phyloP scores from a whole-genome alignment of 345 rosid species.

The Psidium friedrichsthalianum region DNA sequence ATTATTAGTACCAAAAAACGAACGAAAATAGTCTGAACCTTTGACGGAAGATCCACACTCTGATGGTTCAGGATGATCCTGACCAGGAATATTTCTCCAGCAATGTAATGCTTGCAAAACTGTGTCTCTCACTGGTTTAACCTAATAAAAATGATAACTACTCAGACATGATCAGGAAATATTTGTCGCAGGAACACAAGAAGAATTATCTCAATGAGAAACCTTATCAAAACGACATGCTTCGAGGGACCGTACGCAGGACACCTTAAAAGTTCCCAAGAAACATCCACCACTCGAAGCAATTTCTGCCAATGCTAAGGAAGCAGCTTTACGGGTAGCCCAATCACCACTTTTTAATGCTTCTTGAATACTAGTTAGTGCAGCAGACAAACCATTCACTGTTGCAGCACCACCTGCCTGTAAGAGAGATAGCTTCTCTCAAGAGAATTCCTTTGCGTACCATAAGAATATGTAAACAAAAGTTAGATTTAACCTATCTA shows the following conservation, averaged over 20 bases:
- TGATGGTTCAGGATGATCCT: constrained; percentile 57
- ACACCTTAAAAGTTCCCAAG: constrained; percentile 57
- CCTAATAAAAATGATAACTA: constrained; percentile 27
- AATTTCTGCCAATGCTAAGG: constrained; percentile 60
- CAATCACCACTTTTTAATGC: constrained; percentile 73
- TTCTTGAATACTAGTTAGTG: constrained; percentile 63
- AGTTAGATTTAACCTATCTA: background rate
- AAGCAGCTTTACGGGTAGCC: constrained; percentile 93
- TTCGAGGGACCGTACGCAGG: constrained; percentile 66
- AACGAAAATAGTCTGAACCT: constrained; percentile 29
- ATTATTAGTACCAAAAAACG: background rate
- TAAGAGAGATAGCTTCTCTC: constrained; percentile 1
- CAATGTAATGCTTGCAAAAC: constrained; percentile 60
- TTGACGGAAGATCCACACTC: constrained; percentile 70
- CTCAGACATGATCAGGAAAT: background rate
- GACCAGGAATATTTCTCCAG: constrained; percentile 68
- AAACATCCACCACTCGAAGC: constrained; percentile 60
- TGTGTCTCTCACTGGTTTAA: constrained; percentile 90
- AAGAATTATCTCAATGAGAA: constrained; percentile 1
- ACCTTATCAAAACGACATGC: constrained; percentile 96
- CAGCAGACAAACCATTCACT: constrained; percentile 43
- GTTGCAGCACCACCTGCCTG: constrained; percentile 91
- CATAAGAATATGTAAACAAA: background rate
- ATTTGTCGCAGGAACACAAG: background rate
- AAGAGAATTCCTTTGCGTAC: background rate